phyloP scores from a whole-genome alignment of 495 filamentous ascomycete genomes.

The Penicillium manginii region DNA sequence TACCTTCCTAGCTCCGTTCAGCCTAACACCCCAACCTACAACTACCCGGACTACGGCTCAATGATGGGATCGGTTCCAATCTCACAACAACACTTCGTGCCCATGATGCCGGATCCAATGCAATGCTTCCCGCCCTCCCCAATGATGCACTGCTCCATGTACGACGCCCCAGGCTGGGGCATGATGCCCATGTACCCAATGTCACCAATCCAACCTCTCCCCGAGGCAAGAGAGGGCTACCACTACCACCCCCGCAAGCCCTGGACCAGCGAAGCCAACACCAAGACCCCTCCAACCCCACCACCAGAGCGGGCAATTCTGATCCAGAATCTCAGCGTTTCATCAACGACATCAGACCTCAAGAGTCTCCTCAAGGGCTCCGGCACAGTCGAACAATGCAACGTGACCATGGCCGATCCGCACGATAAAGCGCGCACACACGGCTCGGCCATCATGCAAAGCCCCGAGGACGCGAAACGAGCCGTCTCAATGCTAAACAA shows the following conservation, averaged over 20 bases:
- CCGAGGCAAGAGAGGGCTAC: conserved; percentile 11
- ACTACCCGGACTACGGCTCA: conserved; percentile 34
- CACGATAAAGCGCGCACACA: conserved; percentile 25
- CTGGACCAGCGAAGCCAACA: conserved; percentile 11
- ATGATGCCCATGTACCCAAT: conserved; percentile 38
- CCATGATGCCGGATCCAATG: conserved; percentile 38
- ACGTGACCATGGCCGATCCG: conserved; percentile 26
- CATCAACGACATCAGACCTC: conserved; percentile 31
- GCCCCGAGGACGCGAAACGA: conserved; percentile 39
- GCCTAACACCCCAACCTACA: conserved; percentile 29
- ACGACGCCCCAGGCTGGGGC: conserved; percentile 35
- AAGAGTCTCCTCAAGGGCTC: conserved; percentile 25
- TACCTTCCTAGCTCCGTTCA: conserved; percentile 29
- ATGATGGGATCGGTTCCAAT: conserved; percentile 35
- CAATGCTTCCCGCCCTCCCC: conserved; percentile 39
- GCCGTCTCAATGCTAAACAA: conserved; percentile 38
- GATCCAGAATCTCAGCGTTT: conserved; percentile 34
- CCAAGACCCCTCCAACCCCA: conserved; percentile 9
- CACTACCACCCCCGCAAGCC: conserved; percentile 19
- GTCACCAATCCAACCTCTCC: conserved; percentile 29
- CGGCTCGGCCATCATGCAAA: conserved; percentile 38
- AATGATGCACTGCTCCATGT: conserved; percentile 32
- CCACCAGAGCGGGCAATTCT: conserved; percentile 27
- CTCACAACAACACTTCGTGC: conserved; percentile 33
- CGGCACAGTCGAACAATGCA: conserved; percentile 37